Percentiles rank a stretch among this genome's conserved stretches.
phyloP scores from a whole-genome alignment of 768 basidiomycete genomes.

The Rhizopogon vesiculosus region DNA sequence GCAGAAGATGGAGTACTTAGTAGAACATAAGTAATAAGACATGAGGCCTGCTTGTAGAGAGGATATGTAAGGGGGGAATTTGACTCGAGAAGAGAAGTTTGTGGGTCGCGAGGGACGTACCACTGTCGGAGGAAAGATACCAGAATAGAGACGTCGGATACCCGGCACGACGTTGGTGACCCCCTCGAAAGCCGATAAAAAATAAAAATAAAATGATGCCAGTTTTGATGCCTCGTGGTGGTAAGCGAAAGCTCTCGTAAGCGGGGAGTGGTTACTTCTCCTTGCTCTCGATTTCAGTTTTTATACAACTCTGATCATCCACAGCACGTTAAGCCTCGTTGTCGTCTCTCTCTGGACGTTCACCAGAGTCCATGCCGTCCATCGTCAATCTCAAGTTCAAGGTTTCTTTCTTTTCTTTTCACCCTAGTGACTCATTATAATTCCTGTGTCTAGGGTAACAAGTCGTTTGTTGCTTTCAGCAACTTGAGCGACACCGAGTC shows the following conservation, averaged over 20 bases:
- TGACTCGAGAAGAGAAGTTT: no score
- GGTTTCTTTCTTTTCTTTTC: slow-evolving; percentile 31
- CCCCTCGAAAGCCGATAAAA: neutral
- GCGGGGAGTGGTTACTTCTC: neutral
- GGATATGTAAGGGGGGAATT: no score
- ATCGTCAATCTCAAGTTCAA: slow-evolving; percentile 88
- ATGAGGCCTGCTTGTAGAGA: neutral
- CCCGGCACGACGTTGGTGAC: no score
- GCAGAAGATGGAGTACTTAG: neutral
- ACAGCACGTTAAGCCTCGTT: neutral
- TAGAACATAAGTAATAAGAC: neutral
- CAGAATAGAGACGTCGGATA: no score
- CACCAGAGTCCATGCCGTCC: slow-evolving; percentile 53
- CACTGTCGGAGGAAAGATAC: no score
- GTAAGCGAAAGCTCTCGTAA: neutral
- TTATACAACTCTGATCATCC: slow-evolving; percentile 1
- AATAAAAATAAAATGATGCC: neutral
- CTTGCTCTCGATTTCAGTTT: neutral
- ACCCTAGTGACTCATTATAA: slow-evolving; percentile 6
- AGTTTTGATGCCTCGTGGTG: slow-evolving; percentile 1
- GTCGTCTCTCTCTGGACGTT: neutral
- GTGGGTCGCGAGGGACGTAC: no score
- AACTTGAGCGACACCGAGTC: slow-evolving; percentile 83
- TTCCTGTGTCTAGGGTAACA: slow-evolving; percentile 63
- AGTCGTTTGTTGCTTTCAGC: slow-evolving; percentile 91